These are phyloP conservation scores for Cinnamomum chago DNA, from an alignment of 164 flowering plant genomes.

Conservation along the genomic window DNA sequence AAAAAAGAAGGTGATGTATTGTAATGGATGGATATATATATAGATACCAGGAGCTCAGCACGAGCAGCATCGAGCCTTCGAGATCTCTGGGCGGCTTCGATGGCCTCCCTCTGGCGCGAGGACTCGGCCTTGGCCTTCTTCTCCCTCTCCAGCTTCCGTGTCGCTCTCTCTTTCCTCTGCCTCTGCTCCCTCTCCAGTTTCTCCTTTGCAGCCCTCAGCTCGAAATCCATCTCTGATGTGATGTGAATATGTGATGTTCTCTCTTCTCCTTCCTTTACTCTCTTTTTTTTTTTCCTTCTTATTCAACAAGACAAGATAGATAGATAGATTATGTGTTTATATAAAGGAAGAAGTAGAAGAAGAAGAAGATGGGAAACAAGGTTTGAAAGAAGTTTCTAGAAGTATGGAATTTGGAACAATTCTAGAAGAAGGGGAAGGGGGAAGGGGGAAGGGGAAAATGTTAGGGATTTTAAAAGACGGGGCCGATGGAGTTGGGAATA, in stretches of 20 bases:
- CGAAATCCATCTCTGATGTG: constrained; percentile 67
- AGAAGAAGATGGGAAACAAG: neutral
- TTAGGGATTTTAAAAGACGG: too few relatives aligned
- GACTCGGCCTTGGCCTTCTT: constrained; percentile 70
- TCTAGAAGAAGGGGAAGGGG: neutral
- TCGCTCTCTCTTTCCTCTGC: constrained; percentile 79
- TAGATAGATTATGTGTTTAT: neutral
- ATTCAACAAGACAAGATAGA: neutral
- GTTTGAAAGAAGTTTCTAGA: neutral
- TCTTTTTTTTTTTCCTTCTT: neutral
- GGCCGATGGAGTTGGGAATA: too few relatives aligned
- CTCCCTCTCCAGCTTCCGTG: constrained; percentile 53
- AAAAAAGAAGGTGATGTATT: neutral
- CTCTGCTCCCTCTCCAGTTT: constrained; percentile 87
- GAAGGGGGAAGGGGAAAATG: neutral
- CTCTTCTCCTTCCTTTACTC: constrained; percentile 1
- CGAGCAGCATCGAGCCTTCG: constrained; percentile 74
- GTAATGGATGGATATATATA: neutral
- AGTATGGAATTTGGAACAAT: neutral
- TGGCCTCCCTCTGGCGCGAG: constrained; percentile 63
- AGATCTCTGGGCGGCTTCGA: constrained; percentile 66
- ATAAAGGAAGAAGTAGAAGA: neutral
- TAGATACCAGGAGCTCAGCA: constrained; percentile 64
- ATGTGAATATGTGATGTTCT: constrained; percentile 14
- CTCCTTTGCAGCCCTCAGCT: constrained; percentile 85